Percentiles rank a stretch among this genome's conserved stretches.
Conservation (phyloP, 2,329 filamentous ascomycete species). For the Plectosphaerella sp. region DNA sequence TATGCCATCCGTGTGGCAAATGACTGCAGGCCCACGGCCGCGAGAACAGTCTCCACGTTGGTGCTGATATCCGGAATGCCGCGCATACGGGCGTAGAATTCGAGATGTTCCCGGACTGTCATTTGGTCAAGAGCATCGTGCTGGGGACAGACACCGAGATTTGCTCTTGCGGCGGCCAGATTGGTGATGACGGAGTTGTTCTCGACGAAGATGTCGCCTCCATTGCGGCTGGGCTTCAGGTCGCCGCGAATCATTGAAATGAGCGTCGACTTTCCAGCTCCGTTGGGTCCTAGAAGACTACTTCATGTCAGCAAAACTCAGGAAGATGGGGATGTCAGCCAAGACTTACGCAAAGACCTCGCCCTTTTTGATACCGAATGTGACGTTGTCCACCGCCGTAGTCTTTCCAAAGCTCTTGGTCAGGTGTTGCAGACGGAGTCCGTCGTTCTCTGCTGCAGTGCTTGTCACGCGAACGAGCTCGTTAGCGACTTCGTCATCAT, state of each 20-base stretch:
- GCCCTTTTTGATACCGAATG: constrained; percentile 77
- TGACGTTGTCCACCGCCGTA: constrained; percentile 82
- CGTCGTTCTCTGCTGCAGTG: constrained; percentile 26
- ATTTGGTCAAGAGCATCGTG: constrained; percentile 86
- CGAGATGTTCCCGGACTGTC: constrained; percentile 82
- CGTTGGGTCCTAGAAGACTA: constrained; percentile 76
- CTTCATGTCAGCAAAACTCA: background rate
- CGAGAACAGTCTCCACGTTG: constrained; percentile 75
- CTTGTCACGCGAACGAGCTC: constrained; percentile 59
- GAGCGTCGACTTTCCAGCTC: constrained; percentile 86
- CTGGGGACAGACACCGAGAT: constrained; percentile 89
- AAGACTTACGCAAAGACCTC: constrained; percentile 68
- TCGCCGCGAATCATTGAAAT: constrained; percentile 88
- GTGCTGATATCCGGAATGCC: constrained; percentile 71
- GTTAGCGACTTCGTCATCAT: constrained; percentile 57
- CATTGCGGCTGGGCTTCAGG: constrained; percentile 62
- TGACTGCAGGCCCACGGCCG: constrained; percentile 69
- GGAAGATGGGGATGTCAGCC: too few species aligned
- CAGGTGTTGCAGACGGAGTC: constrained; percentile 73
- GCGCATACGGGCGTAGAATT: constrained; percentile 81
- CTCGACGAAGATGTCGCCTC: constrained; percentile 80
- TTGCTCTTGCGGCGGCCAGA: constrained; percentile 66
- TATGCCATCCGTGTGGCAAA: constrained; percentile 73
- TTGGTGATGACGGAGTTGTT: constrained; percentile 68
- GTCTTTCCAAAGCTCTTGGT: constrained; percentile 75